These are phyloP conservation scores for Blastocystis sp. DNA, from an alignment of 352 stramenopile genomes.

Conservation along the genomic window DNA sequence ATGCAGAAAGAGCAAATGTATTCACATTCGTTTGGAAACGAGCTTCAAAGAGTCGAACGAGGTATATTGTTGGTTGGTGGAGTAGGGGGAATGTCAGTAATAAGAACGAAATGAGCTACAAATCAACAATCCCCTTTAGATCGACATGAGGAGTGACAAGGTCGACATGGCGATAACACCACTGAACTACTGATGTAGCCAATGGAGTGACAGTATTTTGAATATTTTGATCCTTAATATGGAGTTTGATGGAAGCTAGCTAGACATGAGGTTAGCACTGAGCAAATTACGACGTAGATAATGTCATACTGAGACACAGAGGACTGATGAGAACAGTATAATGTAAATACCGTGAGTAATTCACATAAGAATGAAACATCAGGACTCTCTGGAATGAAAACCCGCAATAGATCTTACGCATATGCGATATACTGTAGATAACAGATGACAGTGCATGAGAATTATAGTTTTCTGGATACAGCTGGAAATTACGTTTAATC, in stretches of 20 bases:
- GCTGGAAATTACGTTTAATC: constrained; percentile 9
- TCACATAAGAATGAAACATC: neutral
- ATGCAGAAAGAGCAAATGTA: neutral
- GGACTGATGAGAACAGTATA: neutral
- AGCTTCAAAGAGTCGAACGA: constrained; percentile 11
- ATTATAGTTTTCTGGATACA: constrained; percentile 43
- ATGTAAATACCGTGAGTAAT: neutral
- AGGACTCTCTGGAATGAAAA: neutral
- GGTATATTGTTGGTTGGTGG: neutral
- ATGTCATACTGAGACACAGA: constrained; percentile 15
- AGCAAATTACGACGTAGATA: neutral
- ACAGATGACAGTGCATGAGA: constrained; percentile 11
- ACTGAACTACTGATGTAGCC: neutral
- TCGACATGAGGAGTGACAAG: neutral
- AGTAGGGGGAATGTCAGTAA: constrained; percentile 22
- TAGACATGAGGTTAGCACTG: neutral
- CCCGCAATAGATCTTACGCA: neutral
- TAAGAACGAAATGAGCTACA: constrained; percentile 29
- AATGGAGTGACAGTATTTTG: neutral
- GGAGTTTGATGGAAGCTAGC: constrained; percentile 26
- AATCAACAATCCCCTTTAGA: neutral
- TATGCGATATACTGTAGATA: constrained; percentile 4
- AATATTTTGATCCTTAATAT: neutral
- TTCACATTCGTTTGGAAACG: constrained; percentile 23
- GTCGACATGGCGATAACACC: neutral